phyloP scores from a whole-genome alignment of 2,329 filamentous ascomycete genomes.

The Emergomyces orientalis region DNA sequence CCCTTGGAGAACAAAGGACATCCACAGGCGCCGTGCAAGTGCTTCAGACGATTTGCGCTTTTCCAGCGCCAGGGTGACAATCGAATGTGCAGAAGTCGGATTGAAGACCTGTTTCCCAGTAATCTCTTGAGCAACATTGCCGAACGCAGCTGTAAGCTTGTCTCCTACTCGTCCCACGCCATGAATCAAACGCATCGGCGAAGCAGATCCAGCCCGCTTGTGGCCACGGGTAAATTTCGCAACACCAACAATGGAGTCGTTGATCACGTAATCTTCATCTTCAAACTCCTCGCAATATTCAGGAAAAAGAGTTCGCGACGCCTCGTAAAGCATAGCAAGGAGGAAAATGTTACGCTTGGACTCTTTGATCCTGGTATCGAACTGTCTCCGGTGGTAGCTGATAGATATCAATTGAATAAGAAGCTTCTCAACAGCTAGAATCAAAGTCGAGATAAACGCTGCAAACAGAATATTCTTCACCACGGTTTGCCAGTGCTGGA shows the following conservation, averaged over 20 bases:
- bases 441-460: slow-evolving; percentile 46
- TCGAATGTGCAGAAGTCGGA: slow-evolving; percentile 76
- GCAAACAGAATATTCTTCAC: slow-evolving; percentile 53
- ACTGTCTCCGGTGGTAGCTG: slow-evolving; percentile 60
- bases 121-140: slow-evolving; percentile 87
- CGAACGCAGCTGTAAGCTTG: slow-evolving; percentile 87
- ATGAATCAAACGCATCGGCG: slow-evolving; percentile 68
- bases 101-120: slow-evolving; percentile 95
- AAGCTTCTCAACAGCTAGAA: slow-evolving; percentile 51
- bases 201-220: slow-evolving; percentile 52
- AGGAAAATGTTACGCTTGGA: slow-evolving; percentile 81
- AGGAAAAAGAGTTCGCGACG: slow-evolving; percentile 78
- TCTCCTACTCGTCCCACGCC: slow-evolving; percentile 70
- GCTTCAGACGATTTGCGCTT: slow-evolving; percentile 77
- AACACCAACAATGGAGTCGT: slow-evolving; percentile 64
- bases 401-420: slow-evolving; percentile 58
- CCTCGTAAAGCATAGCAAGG: slow-evolving; percentile 78
- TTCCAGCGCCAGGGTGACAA: slow-evolving; percentile 82
- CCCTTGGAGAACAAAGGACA: slow-evolving; percentile 92
- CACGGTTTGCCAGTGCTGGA: slow-evolving; percentile 44
- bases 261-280: slow-evolving; percentile 87
- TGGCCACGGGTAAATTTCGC: slow-evolving; percentile 42
- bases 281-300: slow-evolving; percentile 84
- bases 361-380: slow-evolving; percentile 64
- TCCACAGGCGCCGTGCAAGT: slow-evolving; percentile 91